Percentiles rank a stretch among this genome's conserved stretches.
phyloP scores from a whole-genome alignment of 805 yeast genomes.

The Phaffomyces opuntiae region DNA sequence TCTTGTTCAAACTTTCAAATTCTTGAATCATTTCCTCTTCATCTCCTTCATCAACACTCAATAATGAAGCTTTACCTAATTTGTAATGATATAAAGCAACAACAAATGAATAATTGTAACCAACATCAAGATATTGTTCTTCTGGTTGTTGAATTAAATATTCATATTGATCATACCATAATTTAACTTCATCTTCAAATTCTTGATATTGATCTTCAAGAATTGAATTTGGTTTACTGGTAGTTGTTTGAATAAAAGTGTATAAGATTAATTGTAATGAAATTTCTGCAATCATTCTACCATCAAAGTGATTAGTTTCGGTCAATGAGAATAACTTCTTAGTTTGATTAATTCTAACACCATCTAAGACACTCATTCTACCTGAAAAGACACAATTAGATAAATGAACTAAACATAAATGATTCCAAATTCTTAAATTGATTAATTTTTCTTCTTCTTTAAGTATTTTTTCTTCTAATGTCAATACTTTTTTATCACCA shows the following conservation, averaged over 20 bases:
- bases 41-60: slow-evolving; percentile 2
- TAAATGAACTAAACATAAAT: slow-evolving; percentile 58
- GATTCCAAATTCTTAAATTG: slow-evolving; percentile 63
- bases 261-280: slow-evolving; percentile 52
- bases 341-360: slow-evolving; percentile 50
- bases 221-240: slow-evolving; percentile 4
- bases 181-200: slow-evolving; percentile 41
- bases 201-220: slow-evolving; percentile 21
- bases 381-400: slow-evolving; percentile 63
- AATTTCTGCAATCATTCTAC: slow-evolving; percentile 75
- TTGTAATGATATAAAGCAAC: slow-evolving; percentile 39
- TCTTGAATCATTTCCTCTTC: slow-evolving; percentile 16
- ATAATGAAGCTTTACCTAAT: slow-evolving; percentile 11
- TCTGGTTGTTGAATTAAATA: slow-evolving; percentile 63
- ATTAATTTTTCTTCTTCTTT: slow-evolving; percentile 40
- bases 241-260: slow-evolving; percentile 42
- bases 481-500: not conserved
- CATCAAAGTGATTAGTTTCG: slow-evolving; percentile 70
- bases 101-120: slow-evolving; percentile 55
- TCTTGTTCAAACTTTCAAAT: slow-evolving; percentile 17
- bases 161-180: slow-evolving; percentile 67
- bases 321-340: slow-evolving; percentile 49
- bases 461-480: slow-evolving; percentile 20
- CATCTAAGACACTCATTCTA: slow-evolving; percentile 55
- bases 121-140: slow-evolving; percentile 66